Evolutionary conservation across 2,329 filamentous ascomycete genomes (phyloP), one percentile per base, ranked within the genome.

Genomic region (Byssothecium circinans): DNA sequence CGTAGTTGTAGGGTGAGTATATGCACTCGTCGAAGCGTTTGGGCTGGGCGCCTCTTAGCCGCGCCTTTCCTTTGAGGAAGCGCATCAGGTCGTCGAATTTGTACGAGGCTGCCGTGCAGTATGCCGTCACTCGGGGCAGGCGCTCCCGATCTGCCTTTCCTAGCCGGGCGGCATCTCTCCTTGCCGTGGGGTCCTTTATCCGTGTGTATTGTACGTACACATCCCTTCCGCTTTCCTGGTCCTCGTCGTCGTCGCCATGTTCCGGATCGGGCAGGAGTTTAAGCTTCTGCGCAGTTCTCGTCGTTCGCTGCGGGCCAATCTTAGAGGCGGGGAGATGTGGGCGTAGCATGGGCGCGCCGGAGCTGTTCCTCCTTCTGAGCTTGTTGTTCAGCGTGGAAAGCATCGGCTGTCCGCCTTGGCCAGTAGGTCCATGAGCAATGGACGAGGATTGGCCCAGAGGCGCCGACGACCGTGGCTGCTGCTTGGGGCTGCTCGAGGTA

Each of bases 21-120:
- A 99, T 90, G 71, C 94, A 99, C 72, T 99, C 94, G 69, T 99
- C 94, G 60, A 96, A 96, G 48, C 94, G 75, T 72, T 96, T 97
- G 1, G 94, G 92, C 50, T 85, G 88, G 14, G 91, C 84, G 15
- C 89, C 89, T 60, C 89, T 83, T 25, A 83, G 82, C 70, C 88
- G 89, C 37, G 83, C 81, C 49, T 89, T 82, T 23, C 90, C 89
- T 70, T 99, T 99, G 53, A 99, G 75, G 65, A 92, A 99, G 36
- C 87, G 86, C 82, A 95, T 89, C 52, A 97, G 75, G 3, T 86
- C 86, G 29, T 97, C 92, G 75, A 96, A 84, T 60, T 92, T 85
- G 72, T 97, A 97, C 43, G 86, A 87, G 65, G 90, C 91, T 10
- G 94, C 91, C 0, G 94, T 96, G 67, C 92, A 97, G 74, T 97